Conservation (phyloP, 768 basidiomycete genomes). For the Rubroboletus pulcherrimus region DNA sequence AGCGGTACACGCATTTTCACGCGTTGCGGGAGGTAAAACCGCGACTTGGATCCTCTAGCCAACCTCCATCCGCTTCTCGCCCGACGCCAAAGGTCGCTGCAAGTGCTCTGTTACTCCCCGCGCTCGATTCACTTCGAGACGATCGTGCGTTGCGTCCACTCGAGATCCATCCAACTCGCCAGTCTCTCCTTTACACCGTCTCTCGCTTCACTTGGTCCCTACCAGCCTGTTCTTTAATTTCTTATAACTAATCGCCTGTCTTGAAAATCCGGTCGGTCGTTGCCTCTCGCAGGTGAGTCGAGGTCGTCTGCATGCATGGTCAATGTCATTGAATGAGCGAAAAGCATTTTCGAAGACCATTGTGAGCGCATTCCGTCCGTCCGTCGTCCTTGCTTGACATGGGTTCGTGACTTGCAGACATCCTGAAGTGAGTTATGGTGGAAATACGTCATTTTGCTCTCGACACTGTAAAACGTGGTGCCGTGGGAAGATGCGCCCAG, state of each 20-base stretch:
- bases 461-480: constrained; percentile 40
- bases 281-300: constrained; percentile 18
- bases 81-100: constrained; percentile 24
- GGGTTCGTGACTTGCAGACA: constrained; percentile 2
- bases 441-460: constrained; percentile 29
- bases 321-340: constrained; percentile 2
- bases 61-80: constrained; percentile 19
- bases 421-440: not conserved
- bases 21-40: constrained; percentile 42
- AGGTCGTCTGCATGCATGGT: not conserved
- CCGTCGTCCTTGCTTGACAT: constrained; percentile 5
- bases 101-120: constrained; percentile 26
- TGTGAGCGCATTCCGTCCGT: constrained; percentile 12
- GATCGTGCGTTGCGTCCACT: constrained; percentile 27
- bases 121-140: constrained; percentile 57
- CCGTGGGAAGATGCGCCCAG: constrained; percentile 32
- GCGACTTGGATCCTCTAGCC: constrained; percentile 31
- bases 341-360: constrained; percentile 9
- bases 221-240: constrained; percentile 17
- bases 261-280: constrained; percentile 6
- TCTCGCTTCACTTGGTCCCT: constrained; percentile 24
- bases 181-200: constrained; percentile 36
- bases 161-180: constrained; percentile 27
- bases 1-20: constrained; percentile 51
- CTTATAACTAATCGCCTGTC: constrained; percentile 19